Evolutionary conservation across 306 rosid species (phyloP).

Genomic region (Cucurbita argyrosperma): DNA sequence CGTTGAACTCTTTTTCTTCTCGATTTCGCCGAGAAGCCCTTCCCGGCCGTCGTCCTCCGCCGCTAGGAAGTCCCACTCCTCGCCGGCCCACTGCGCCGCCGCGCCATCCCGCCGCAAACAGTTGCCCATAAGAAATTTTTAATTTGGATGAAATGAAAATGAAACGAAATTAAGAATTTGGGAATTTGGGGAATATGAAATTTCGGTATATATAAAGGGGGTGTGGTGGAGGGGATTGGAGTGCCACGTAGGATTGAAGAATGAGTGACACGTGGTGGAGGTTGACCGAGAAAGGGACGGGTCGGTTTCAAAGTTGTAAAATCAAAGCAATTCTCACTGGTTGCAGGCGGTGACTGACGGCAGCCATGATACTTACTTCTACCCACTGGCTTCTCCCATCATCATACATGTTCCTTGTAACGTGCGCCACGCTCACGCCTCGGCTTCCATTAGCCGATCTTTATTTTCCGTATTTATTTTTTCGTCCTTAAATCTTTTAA

Average conservation of each 20-base stretch:
- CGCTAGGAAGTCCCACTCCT: conserved; percentile 26
- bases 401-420: background rate
- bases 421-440: background rate
- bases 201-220: background rate
- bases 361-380: background rate
- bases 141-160: background rate
- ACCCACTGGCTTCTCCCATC: background rate
- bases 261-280: background rate
- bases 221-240: background rate
- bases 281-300: background rate
- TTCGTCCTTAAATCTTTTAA: too few species aligned
- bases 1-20: background rate
- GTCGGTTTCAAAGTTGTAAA: background rate
- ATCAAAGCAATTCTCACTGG: background rate
- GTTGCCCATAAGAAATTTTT: conserved; percentile 43
- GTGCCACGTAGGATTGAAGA: conserved; percentile 3
- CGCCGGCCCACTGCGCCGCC: conserved; percentile 22
- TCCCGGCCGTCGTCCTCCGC: background rate
- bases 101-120: conserved; percentile 43
- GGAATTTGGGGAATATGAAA: background rate
- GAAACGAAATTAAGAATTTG: background rate
- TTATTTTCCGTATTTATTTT: too few species aligned
- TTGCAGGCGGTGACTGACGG: background rate
- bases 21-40: background rate
- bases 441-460: background rate